phyloP scores from a whole-genome alignment of 495 filamentous ascomycete genomes.

The Schizothecium vesticola region DNA sequence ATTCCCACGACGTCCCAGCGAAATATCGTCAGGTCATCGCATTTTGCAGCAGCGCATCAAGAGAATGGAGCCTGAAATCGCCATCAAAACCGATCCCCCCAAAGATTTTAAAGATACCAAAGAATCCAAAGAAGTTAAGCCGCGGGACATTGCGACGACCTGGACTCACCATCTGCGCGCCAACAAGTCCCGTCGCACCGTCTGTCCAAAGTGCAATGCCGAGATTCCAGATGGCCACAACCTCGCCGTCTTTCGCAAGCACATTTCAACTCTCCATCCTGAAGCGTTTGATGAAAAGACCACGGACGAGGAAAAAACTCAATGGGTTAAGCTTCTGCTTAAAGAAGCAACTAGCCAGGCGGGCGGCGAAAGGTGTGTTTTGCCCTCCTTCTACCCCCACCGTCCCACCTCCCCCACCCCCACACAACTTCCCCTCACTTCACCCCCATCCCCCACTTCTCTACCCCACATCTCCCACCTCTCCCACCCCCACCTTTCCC shows the following conservation, averaged over 20 bases:
- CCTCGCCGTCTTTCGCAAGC: background rate
- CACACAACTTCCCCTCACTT: too few species aligned
- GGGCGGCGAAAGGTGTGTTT: background rate
- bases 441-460: too few species aligned
- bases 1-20: too few species aligned
- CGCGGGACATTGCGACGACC: background rate
- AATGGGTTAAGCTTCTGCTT: background rate
- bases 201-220: background rate
- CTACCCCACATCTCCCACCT: too few species aligned
- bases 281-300: background rate
- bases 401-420: too few species aligned
- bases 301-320: background rate
- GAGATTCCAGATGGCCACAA: background rate
- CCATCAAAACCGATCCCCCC: background rate
- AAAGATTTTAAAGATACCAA: background rate
- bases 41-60: background rate
- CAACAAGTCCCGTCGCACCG: background rate
- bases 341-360: background rate
- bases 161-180: background rate
- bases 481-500: too few species aligned
- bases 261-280: background rate
- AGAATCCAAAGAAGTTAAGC: background rate
- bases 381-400: too few species aligned
- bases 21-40: background rate
- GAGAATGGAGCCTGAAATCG: background rate